Percentiles rank a stretch among this genome's conserved stretches.
Conservation (phyloP, 73 alveolate species). For the Symbiodinium pilosum region DNA sequence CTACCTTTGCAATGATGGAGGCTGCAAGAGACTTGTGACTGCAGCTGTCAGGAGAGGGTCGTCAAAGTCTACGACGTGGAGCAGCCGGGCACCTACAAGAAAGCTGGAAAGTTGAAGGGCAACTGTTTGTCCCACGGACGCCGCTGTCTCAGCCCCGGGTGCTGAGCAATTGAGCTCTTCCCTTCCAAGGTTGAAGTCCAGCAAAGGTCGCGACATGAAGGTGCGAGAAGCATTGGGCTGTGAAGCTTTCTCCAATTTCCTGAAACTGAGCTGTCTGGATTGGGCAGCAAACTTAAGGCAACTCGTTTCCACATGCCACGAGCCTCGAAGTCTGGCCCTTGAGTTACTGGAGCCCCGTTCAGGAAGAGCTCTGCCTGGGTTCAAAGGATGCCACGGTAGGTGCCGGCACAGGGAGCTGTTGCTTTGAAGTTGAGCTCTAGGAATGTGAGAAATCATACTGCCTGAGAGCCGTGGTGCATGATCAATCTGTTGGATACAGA, state of each 20-base stretch:
- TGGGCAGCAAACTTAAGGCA: too few relatives aligned
- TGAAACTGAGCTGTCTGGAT: not conserved
- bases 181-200: constrained; percentile 39
- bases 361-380: constrained; percentile 8
- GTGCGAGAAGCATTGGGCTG: too few relatives aligned
- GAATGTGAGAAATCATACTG: too few relatives aligned
- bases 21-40: too few relatives aligned
- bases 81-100: not conserved
- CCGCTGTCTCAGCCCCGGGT: too few relatives aligned
- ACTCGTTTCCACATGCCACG: too few relatives aligned
- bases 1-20: too few relatives aligned
- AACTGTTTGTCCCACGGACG: not conserved
- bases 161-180: not conserved
- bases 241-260: not conserved
- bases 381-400: constrained; percentile 13
- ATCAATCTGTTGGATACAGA: too few relatives aligned
- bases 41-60: constrained; percentile 35
- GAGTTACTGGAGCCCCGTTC: not conserved
- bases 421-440: too few relatives aligned
- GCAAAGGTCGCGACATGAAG: constrained; percentile 67
- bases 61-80: constrained; percentile 66
- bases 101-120: not conserved
- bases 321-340: not conserved
- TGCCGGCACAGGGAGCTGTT: too few relatives aligned
- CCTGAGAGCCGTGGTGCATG: too few relatives aligned